phyloP scores from a whole-genome alignment of 1,284 basidiomycete genomes.

The Omphalotus olearius region DNA sequence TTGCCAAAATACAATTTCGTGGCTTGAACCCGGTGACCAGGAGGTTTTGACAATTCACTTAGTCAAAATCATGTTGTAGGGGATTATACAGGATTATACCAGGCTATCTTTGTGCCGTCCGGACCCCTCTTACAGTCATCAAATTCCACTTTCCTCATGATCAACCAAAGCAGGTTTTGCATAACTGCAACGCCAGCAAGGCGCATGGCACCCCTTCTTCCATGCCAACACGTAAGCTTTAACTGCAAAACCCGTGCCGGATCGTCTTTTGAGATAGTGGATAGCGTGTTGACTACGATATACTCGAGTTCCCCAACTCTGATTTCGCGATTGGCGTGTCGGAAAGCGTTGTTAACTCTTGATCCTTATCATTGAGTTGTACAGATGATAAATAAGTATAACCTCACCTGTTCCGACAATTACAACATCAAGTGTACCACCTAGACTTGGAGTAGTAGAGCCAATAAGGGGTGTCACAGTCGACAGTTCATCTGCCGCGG shows the following conservation, averaged over 20 bases:
- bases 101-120: too few species aligned
- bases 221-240: constrained; percentile 15
- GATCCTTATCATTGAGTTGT: neutral
- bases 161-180: constrained; percentile 13
- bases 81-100: too few species aligned
- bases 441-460: constrained; percentile 25
- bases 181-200: constrained; percentile 13
- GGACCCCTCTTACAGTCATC: neutral
- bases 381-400: constrained; percentile 8
- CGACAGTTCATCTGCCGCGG: constrained; percentile 24
- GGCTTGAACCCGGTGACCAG: too few species aligned
- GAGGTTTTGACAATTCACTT: too few species aligned
- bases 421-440: constrained; percentile 29
- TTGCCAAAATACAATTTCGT: too few species aligned
- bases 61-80: too few species aligned
- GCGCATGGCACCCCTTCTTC: constrained; percentile 13
- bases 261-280: constrained; percentile 3
- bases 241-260: constrained; percentile 4
- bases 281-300: constrained; percentile 11
- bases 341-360: constrained; percentile 15
- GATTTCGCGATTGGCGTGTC: neutral
- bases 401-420: constrained; percentile 27
- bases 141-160: constrained; percentile 14
- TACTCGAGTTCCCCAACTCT: neutral
- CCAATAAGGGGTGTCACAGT: constrained; percentile 29